Base-by-base conservation (phyloP, 1,139 yeast species). In the Hyphopichia buzzinii region DNA sequence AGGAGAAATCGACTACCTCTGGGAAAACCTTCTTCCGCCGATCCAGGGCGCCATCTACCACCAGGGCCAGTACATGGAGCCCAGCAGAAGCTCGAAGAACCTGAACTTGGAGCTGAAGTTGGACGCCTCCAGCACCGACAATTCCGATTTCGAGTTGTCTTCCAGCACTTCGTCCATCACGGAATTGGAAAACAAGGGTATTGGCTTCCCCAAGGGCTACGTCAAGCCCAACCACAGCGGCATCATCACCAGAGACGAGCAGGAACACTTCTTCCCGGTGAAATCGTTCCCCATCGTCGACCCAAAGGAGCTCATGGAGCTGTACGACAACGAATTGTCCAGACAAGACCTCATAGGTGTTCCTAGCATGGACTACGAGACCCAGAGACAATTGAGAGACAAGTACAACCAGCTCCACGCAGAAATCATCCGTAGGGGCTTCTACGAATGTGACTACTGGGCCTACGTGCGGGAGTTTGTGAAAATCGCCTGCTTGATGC, bases 1-100 rank as follows among this genome's bases (percentile, higher is more conserved):
- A 10, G 96, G 96, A 2, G 52, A 50, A 21, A 76, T 87, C 6
- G 77, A 79, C 39, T 55, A 66, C 39, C 64, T 66, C 3, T 88
- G 96, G 96, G 70, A 69, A 37, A 84, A 86, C 55, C 62, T 87
- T 53, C 55, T 84, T 26, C 96, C 97, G 4, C 97, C 97, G 1
- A 85, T 89, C 42, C 96, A 87, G 58, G 95, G 96, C 6, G 96
- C 88, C 0, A 49, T 55, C 3, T 84, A 75, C 54, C 46, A 26
- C n/a, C 26, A 33, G 16, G 32, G 26, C 12, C 10, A 23, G 13
- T 8, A 6, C 13, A 15, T 14, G 15, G 10, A 26, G 16, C 34
- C 19, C 21, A 8, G n/a, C 13, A 31, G 15, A 8, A 15, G 8
- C 22, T 26, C 11, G 22, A 29, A 16, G 14, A 12, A 17, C 8